Percentiles rank a stretch among this genome's conserved stretches.
Conservation (phyloP, 108 stramenopile genomes). For the Pseudonitzschia delicatissima region DNA sequence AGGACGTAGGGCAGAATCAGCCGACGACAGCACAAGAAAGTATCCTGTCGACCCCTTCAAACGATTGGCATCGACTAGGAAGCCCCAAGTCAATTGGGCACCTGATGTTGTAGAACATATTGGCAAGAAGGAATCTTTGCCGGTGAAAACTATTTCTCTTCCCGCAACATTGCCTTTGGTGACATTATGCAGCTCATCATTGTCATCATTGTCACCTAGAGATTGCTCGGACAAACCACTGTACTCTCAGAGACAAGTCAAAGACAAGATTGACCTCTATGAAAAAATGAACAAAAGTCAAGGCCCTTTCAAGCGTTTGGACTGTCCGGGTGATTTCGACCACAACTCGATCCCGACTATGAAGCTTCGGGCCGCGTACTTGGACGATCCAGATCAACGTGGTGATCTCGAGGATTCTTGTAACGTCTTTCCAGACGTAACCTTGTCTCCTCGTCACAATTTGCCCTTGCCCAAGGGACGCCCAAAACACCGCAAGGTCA, state of each 20-base stretch:
- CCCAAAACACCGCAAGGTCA: background rate
- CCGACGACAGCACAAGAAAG: no score
- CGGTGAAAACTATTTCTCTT: background rate
- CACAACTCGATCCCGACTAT: no score
- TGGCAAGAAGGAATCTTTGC: background rate
- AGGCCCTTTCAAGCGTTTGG: background rate
- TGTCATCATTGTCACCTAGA: no score
- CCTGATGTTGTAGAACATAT: background rate
- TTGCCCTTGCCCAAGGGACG: background rate
- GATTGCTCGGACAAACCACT: background rate
- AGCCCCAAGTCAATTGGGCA: background rate
- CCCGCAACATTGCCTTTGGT: background rate
- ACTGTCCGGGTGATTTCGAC: background rate
- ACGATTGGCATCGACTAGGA: background rate
- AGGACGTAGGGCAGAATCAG: no score
- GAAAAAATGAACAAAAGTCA: background rate
- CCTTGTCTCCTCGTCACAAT: background rate
- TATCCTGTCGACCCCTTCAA: no score
- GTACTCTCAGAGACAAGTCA: background rate
- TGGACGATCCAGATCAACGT: background rate
- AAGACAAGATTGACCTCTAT: conserved; percentile 1
- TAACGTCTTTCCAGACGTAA: background rate
- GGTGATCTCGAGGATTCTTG: background rate
- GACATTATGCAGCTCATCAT: no score
- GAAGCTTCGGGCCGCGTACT: background rate